phyloP scores from a whole-genome alignment of 2,329 filamentous ascomycete genomes.

The Pestalotiopsis sp. region DNA sequence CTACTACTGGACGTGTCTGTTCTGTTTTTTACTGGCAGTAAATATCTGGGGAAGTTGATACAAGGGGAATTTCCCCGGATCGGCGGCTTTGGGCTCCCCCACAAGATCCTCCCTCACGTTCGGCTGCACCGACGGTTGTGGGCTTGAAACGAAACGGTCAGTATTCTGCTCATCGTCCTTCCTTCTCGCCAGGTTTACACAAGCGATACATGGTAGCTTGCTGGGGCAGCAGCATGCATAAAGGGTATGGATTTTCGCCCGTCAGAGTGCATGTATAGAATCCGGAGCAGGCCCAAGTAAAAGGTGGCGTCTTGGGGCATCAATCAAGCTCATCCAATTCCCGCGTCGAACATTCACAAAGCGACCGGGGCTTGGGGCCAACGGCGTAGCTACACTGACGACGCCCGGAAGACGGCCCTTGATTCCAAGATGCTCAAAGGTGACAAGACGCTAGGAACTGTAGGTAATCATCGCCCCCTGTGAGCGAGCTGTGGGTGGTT shows the following conservation, averaged over 20 bases:
- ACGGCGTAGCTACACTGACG: too few relatives aligned
- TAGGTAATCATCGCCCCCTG: too few relatives aligned
- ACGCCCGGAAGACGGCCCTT: not conserved
- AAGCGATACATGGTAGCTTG: too few relatives aligned
- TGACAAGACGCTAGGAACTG: not conserved
- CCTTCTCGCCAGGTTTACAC: too few relatives aligned
- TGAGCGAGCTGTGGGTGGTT: not conserved
- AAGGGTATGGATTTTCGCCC: too few relatives aligned
- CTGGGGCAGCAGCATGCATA: too few relatives aligned
- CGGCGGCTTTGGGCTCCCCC: slow-evolving; percentile 6
- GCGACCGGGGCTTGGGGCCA: not conserved
- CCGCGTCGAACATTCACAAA: not conserved
- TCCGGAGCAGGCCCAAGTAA: too few relatives aligned
- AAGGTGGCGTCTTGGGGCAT: too few relatives aligned
- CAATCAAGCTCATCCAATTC: not conserved
- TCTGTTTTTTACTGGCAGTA: not conserved
- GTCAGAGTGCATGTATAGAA: too few relatives aligned
- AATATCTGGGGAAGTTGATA: not conserved
- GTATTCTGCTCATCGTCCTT: not conserved
- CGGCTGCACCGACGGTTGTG: not conserved
- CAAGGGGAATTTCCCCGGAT: slow-evolving; percentile 10
- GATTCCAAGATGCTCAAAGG: not conserved
- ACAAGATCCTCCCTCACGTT: not conserved
- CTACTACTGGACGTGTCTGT: not conserved
- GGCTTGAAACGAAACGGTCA: not conserved